Conservation (phyloP, 202 grass and related monocot genomes). For the Brachypodium distachyon region DNA sequence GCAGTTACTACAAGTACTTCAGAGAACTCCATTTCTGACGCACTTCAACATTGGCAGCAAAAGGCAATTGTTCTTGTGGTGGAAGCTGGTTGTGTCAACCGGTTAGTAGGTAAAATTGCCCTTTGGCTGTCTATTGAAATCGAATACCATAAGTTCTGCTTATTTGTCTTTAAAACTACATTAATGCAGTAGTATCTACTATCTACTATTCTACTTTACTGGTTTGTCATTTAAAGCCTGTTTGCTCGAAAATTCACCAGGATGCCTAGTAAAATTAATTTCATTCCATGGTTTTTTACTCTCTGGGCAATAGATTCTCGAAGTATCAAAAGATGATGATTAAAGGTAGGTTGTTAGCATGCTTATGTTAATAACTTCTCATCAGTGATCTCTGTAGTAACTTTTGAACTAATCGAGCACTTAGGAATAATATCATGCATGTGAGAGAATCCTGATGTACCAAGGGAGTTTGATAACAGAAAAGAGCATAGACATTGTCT, state of each 20-base stretch:
- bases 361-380: neutral
- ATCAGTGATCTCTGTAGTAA: neutral
- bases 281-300: neutral
- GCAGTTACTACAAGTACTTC: constrained; percentile 23
- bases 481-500: neutral
- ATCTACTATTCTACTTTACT: neutral
- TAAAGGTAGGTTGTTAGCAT: neutral
- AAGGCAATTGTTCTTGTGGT: constrained; percentile 78
- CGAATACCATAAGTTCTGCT: neutral
- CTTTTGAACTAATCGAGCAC: neutral
- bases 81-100: constrained; percentile 82
- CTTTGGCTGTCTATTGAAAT: constrained; percentile 4
- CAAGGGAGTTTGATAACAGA: neutral
- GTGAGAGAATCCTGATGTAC: neutral
- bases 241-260: neutral
- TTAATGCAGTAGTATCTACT: neutral
- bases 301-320: neutral
- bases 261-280: neutral
- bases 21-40: constrained; percentile 41
- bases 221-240: neutral
- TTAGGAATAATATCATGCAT: neutral
- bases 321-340: neutral
- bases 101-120: constrained; percentile 78
- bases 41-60: constrained; percentile 56
- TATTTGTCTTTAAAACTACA: neutral